Evolutionary conservation across 2,329 filamentous ascomycete species (phyloP).

Genomic region (Colletotrichum destructivum): DNA sequence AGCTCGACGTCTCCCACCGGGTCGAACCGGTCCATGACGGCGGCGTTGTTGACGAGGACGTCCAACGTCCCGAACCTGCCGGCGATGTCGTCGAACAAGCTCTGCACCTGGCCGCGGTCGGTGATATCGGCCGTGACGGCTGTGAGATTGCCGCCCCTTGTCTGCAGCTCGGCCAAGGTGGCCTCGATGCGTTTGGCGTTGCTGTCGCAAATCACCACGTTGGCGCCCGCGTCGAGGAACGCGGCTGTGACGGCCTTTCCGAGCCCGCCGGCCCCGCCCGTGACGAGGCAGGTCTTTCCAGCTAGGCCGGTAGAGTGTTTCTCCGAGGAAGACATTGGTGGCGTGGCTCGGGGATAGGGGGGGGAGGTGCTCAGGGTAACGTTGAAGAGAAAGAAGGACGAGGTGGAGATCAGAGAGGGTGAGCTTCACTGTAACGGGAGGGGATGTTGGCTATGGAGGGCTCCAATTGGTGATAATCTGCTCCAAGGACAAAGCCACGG

Average conservation of each 20-base stretch:
- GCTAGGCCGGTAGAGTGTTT: background rate
- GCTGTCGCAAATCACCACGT: conserved; percentile 52
- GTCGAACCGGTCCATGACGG: conserved; percentile 67
- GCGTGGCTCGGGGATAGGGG: background rate
- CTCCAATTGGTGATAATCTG: background rate
- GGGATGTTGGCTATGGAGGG: background rate
- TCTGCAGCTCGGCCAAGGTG: background rate
- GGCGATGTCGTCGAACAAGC: conserved; percentile 38
- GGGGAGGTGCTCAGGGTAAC: background rate
- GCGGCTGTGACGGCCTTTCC: conserved; percentile 49
- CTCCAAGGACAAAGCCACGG: background rate
- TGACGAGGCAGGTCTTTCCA: conserved; percentile 50
- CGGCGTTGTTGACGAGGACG: conserved; percentile 55
- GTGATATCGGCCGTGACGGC: conserved; percentile 3
- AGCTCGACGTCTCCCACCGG: conserved; percentile 64
- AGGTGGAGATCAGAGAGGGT: background rate
- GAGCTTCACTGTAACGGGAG: background rate
- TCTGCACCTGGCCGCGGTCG: background rate
- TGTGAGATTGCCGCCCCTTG: background rate
- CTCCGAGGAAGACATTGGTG: background rate
- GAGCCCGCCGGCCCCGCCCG: conserved; percentile 50
- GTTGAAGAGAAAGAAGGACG: background rate
- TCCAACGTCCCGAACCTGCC: conserved; percentile 49
- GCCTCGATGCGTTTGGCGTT: conserved; percentile 28
- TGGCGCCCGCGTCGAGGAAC: conserved; percentile 49